Evolutionary conservation across 768 basidiomycete genomes (phyloP), one percentile per base, ranked within the genome.

Genomic region (Dendrothele bispora): DNA sequence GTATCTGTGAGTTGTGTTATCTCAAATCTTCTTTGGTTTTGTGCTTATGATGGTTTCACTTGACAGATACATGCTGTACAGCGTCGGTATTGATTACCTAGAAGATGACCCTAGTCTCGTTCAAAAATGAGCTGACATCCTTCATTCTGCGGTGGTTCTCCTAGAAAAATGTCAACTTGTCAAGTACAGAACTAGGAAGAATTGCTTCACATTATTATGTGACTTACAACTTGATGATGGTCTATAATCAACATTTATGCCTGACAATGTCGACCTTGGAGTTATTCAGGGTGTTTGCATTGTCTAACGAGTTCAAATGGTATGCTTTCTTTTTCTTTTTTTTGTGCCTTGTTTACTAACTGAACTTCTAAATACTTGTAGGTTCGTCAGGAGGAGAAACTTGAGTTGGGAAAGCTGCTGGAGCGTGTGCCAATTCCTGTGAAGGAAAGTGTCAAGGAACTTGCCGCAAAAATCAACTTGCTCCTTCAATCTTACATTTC

Each of bases 191-290:
- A 62, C 77, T 98, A 2, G 94, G 95, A 12, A 78, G 91, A 6
- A 98, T 98, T 55, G 93, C 94, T 1, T 93, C 90, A 11, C 88
- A 97, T 63, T 98, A 91, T 65, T 98, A 98, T 61, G 90, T 98
- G 52, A 90, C 92, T 0, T 86, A 97, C 65, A 84, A 84, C 56
- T 97, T 92, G 48, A 99, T 99, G 95, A 83, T 91, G 60, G 88
- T 88, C 1, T 99, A 98, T 66, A 97, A 97, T 65, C 91, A 95
- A 61, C 93, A 98, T 63, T 68, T 98, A 51, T 80, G 87, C 39
- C 81, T 91, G 3, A 86, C 85, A 2, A 93, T 98, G 89, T 81
- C 84, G 28, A 82, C 76, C 39, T 68, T 99, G 58, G 95, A 99
- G 64, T 69, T 99, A 6, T 97, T 97, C 80, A 77, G 94, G 26